Evolutionary conservation across 192 early-diverging fungal genomes (phyloP).

Genomic region (Spizellomyces punctatus): DNA sequence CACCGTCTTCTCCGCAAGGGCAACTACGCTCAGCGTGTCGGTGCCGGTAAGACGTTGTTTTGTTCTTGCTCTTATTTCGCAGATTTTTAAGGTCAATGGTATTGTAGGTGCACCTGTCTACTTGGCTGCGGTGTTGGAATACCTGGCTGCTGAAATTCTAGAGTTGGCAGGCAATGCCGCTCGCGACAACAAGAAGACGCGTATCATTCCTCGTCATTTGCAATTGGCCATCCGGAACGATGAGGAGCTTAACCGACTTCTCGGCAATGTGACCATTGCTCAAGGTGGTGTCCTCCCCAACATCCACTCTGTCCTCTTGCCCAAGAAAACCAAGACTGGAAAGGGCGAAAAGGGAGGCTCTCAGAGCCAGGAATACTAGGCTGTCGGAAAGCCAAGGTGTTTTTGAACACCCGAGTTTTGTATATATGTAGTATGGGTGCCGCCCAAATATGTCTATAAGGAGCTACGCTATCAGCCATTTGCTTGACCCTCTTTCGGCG

Average conservation of each 20-base stretch:
- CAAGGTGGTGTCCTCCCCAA: constrained; percentile 92
- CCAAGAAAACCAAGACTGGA: constrained; percentile 62
- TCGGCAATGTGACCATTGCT: constrained; percentile 82
- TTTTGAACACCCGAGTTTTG: no score
- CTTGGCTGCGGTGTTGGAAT: constrained; percentile 89
- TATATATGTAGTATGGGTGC: no score
- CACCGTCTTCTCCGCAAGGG: constrained; percentile 86
- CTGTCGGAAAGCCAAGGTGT: background rate
- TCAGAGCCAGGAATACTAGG: constrained; percentile 9
- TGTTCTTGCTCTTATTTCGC: background rate
- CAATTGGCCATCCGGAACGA: constrained; percentile 90
- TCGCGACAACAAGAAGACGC: constrained; percentile 83
- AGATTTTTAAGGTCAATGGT: background rate
- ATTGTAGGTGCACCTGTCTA: constrained; percentile 78
- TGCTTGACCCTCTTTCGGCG: no score
- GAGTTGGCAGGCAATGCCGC: constrained; percentile 91
- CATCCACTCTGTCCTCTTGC: constrained; percentile 84
- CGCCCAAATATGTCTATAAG: no score
- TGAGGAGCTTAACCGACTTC: constrained; percentile 85
- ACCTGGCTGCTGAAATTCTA: constrained; percentile 89
- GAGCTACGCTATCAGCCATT: no score
- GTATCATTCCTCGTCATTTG: constrained; percentile 87
- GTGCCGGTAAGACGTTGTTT: constrained; percentile 51
- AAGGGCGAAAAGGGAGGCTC: constrained; percentile 11
- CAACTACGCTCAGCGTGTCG: constrained; percentile 86